A percentile compares a stretch with the other conserved stretches of the same genome.
Evolutionary conservation across 2,329 filamentous ascomycete genomes (phyloP).

Genomic region (Penicillium palitans): DNA sequence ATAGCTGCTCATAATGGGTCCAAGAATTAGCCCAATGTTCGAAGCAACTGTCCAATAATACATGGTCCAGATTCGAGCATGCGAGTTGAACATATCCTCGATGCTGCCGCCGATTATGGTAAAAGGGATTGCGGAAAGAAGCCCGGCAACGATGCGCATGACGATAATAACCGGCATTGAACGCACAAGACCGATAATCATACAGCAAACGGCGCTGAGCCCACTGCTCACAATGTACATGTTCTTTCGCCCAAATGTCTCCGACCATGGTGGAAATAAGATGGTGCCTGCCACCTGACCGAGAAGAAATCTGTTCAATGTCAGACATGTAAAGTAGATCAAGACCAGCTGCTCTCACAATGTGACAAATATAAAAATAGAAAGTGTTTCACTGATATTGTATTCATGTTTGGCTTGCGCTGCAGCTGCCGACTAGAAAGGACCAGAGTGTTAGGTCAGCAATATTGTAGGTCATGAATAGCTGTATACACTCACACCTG

Average conservation of each 20-base stretch:
- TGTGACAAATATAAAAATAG: conserved; percentile 37
- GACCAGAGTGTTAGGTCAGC: not conserved
- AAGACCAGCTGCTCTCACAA: conserved; percentile 18
- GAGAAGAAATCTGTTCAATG: conserved; percentile 32
- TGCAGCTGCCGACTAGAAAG: conserved; percentile 32
- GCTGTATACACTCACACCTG: conserved; percentile 30
- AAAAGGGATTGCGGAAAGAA: conserved; percentile 50
- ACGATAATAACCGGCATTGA: conserved; percentile 41
- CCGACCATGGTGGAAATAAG: conserved; percentile 40
- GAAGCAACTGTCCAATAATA: conserved; percentile 48
- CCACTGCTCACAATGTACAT: conserved; percentile 36
- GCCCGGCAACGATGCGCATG: conserved; percentile 47
- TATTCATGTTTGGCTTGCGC: conserved; percentile 30
- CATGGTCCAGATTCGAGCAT: conserved; percentile 50
- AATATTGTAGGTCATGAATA: not conserved
- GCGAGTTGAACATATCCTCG: conserved; percentile 52
- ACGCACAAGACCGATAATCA: conserved; percentile 42
- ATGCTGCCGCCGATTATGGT: conserved; percentile 51
- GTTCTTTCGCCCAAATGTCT: conserved; percentile 41
- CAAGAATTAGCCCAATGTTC: conserved; percentile 47
- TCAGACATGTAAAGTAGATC: conserved; percentile 2
- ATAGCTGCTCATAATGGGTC: conserved; percentile 48
- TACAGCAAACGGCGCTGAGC: conserved; percentile 33
- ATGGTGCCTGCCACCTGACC: conserved; percentile 38
- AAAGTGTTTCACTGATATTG: conserved; percentile 24